These are phyloP conservation scores for Caulochytrium protostelioides DNA, from an alignment of 371 early-diverging fungal species.

Conservation along the genomic window DNA sequence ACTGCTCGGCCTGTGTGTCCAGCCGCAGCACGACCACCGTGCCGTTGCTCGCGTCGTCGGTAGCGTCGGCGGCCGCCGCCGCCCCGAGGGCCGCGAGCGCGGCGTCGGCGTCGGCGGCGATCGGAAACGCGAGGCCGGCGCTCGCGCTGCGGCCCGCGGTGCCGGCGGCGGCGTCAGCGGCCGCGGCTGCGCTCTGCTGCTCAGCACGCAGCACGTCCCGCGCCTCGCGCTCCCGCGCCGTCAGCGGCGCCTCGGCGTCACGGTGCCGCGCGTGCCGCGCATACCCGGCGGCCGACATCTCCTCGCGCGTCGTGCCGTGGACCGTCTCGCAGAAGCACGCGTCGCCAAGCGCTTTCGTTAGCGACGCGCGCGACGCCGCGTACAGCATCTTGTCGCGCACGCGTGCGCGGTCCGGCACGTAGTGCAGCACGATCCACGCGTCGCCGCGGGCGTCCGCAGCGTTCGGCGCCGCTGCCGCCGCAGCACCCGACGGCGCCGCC, in stretches of 20 bases:
- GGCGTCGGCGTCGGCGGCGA: slow-evolving; percentile 29
- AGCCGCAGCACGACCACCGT: no score
- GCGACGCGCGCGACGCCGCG: slow-evolving; percentile 52
- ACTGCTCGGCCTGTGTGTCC: no score
- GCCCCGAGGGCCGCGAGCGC: slow-evolving; percentile 32
- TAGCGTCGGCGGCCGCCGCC: slow-evolving; percentile 5
- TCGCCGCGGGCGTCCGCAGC: no score
- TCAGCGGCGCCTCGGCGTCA: slow-evolving; percentile 51
- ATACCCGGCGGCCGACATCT: slow-evolving; percentile 51
- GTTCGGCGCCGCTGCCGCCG: no score
- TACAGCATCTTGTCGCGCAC: slow-evolving; percentile 77
- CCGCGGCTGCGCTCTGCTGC: slow-evolving; percentile 15
- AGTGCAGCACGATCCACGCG: slow-evolving; percentile 53
- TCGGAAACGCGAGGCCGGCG: slow-evolving; percentile 14
- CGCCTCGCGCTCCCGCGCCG: slow-evolving; percentile 55
- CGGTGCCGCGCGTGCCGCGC: slow-evolving; percentile 42
- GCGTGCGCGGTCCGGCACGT: slow-evolving; percentile 52
- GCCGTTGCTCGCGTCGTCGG: no score
- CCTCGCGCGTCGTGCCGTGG: slow-evolving; percentile 40
- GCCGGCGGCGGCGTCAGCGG: slow-evolving; percentile 26
- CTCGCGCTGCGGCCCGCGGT: slow-evolving; percentile 22
- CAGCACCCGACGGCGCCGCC: no score
- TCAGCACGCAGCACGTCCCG: slow-evolving; percentile 42
- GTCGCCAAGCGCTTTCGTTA: slow-evolving; percentile 55
- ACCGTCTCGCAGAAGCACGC: slow-evolving; percentile 50